Evolutionary conservation across 2,329 filamentous ascomycete species (phyloP), one percentile per base, ranked within the genome.

Genomic region (Phaeosphaeria sp.): DNA sequence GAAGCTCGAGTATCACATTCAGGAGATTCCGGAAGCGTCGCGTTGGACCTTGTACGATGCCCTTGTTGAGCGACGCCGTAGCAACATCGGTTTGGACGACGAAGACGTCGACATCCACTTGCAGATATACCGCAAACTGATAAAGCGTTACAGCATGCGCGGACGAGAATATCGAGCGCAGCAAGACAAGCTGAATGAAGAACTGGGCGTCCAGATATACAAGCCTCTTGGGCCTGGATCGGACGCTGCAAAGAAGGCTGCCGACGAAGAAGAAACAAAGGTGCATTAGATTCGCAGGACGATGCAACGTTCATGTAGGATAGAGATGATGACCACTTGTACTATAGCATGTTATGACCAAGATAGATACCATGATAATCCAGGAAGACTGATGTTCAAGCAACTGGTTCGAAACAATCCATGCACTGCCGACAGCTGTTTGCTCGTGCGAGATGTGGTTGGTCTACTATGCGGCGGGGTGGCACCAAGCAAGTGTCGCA

Each of bases 1-100:
- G 93, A 75, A 79, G 0, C 80, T 97, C n/a, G 87, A 95, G 66
- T 97, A 96, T 76, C 83, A 88, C 36, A 78, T 97, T 48, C 83
- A 84, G 46, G 90, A 93, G 63, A 80, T 77, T 9, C 52, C 59
- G 1, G 49, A 59, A 11, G 52, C 51, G 2, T 52, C 52, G 2
- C 54, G 60, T 6, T 63, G 65, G 65, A 58, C 33, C 25, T 46
- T 71, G 27, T 76, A 74, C 56, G 59, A 62, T 3, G 58, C 64
- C 17, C 80, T 87, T 56, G 85, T 87, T 72, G 74, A 67, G 3
- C 83, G 90, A 17, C 85, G 91, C 13, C 78, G 76, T 46, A 79
- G 79, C 27, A 76, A 79, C 0, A 18, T 72, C 33, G 64, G 64
- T 57, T 25, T 73, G 72, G 58, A 73, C 77, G 77, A 82, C 11